Base-by-base conservation (phyloP, 257 asterid genomes). In the Nicotiana attenuata region DNA sequence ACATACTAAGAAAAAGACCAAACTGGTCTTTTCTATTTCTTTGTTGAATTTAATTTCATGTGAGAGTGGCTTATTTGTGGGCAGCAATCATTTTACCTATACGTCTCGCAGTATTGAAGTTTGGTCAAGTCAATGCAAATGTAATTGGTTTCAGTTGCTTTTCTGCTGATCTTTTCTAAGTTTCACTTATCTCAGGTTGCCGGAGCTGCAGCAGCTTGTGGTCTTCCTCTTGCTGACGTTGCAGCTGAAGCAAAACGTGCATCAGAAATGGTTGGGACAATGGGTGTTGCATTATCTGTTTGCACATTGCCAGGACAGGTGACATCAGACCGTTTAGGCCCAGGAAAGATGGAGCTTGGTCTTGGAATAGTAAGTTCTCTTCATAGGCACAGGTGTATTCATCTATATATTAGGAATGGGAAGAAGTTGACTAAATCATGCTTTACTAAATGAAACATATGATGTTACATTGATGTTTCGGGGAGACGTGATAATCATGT, bases 271-370 rank as follows among this genome's bases (percentile, higher is more conserved):
- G 92, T 96, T 83, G 99, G 99, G 84, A 96, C 99, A 45, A 93
- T 96, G 97, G 99, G 99, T 81, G 99, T 96, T 57, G 97, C 97
- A 22, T 88, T 94, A 71, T 91, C 99, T n/a, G 97, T 94, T 81
- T 96, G 99, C 90, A 92, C 99, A 47, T 85, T 94, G 89, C 99
- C 99, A 0, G 99, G 99, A 86, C 99, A 87, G 86, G 91, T 86
- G 65, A 87, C 97, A 2, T 82, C 98, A 75, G 98, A 96, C 82
- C 97, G 99, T 83, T 87, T 96, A 83, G 99, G 97, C 87, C 93
- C 97, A 82, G 97, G 97, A 29, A 96, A 93, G 87, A 94, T 96
- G 94, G 99, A 94, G 93, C 98, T 96, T 92, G 99, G 99, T 88
- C 98, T 96, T 90, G 99, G 99, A 91, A 92, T 96, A 52, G 99